Base-by-base conservation (phyloP, 1,284 basidiomycete genomes). In the Sporisorium exsertum region DNA sequence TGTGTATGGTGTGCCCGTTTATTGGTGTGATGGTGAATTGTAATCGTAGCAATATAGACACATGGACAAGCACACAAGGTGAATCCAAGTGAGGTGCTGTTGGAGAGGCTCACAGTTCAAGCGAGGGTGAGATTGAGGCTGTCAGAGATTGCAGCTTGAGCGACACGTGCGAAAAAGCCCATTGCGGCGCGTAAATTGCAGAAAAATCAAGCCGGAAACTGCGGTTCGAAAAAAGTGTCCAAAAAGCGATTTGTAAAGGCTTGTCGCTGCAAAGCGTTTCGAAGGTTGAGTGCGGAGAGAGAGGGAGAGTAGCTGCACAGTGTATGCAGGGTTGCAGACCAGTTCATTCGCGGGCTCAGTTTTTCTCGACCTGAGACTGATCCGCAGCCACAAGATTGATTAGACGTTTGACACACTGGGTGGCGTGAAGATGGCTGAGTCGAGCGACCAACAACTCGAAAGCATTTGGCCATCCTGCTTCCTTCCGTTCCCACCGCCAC, bases 1-100 rank as follows among this genome's bases (percentile, higher is more conserved):
- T 0, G 91, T 96, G 2, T 99, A 97, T 84, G 96, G 96, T 4
- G 92, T 99, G 76, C 96, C 96, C 1, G 85, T 87, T 0, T 73
- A 77, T 32, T 85, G 80, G 80, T 47, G 47, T 18, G 61, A 72
- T 15, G 42, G 47, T 40, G 52, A 60, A 16, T 22, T 37, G 26
- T 43, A 37, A 61, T 47, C 2, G 29, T 12, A 7, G 54, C 27
- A 32, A 32, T 32, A 13, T 9, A 18, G n/a, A 50, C 10, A 2
- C 3, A 10, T 50, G 6, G 20, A 20, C n/a, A 20, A 50, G n/a
- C 18, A n/a, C 26, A 18, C 18, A n/a, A 40, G 18, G 16, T 18
- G 29, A 6, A 20, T 18, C 27, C 7, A n/a, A 32, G 32, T 20
- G 3, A 6, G 16, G 8, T 18, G 29, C 18, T 43, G 40, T 43